Base-by-base conservation (phyloP, 176 grass and related monocot genomes). In the Secale cereale region DNA sequence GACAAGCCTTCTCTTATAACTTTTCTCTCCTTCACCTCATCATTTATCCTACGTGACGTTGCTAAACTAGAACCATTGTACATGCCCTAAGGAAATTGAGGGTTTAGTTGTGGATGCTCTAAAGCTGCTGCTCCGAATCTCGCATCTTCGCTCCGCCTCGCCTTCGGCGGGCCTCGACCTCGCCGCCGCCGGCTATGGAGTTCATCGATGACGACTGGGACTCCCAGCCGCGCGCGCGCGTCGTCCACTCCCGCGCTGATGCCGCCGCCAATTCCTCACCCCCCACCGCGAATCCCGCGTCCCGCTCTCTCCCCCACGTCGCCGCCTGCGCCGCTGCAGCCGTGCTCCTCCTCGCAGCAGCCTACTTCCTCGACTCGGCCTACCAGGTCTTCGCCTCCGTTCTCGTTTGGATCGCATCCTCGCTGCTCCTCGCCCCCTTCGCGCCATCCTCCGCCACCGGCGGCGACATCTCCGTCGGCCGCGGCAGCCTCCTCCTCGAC, bases 161-260 rank as follows among this genome's bases (percentile, higher is more conserved):
- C 19, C 74, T 78, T 76, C 66, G 84, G 48, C 57, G 65, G 56
- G 7, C 26, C 17, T 28, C 39, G 57, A 23, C 10, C 65, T 54
- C 66, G 26, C 27, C 67, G 59, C 66, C 15, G 72, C 46, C 59
- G 36, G 25, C 43, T 56, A 98, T 98, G 96, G 96, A 98, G 78
- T 98, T 88, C 91, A 20, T 98, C 68, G 88, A 92, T 63, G 93
- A 93, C 29, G 90, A 93, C 41, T 92, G 91, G 46, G 91, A 95
- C 41, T 40, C 76, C 54, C 93, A 92, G 80, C 88, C 93, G 17
- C 91, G 93, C 36, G 88, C 89, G 12, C 87, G 89, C 56, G 72
- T 87, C 48, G 75, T 98, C 85, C 89, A 85, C 28, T 82, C 89
- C 71, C 78, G 87, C 19, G 10, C 72, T 78, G 88, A 41, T 70